A percentile compares a stretch with the other conserved stretches of the same genome.
These are phyloP conservation scores for Tolypocladium ovalisporum DNA, from an alignment of 2,329 filamentous ascomycete species.

Conservation along the genomic window DNA sequence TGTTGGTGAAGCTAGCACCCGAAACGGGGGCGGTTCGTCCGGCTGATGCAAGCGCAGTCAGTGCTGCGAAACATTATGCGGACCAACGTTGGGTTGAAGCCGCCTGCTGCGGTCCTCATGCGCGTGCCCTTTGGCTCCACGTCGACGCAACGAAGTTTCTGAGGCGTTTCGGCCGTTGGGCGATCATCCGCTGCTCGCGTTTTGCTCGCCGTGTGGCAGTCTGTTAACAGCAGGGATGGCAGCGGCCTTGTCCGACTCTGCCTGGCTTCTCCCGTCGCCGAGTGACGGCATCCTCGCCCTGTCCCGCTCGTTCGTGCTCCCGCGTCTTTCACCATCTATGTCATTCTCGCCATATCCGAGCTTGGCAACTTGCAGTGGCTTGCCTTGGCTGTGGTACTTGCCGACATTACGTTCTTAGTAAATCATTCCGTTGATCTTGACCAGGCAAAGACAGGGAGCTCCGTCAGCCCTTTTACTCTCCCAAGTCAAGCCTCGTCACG, in stretches of 20 bases:
- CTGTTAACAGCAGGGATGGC: neutral
- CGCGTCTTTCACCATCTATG: neutral
- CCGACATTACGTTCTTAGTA: neutral
- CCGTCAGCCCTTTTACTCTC: neutral
- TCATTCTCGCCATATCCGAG: neutral
- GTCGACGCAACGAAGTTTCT: neutral
- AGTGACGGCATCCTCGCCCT: neutral
- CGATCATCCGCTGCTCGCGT: neutral
- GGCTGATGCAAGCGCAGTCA: neutral
- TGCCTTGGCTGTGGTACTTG: neutral
- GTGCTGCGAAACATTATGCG: neutral
- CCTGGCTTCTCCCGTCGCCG: neutral
- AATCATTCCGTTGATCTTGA: neutral
- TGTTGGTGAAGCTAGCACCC: neutral
- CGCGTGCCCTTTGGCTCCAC: neutral
- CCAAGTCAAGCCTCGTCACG: neutral
- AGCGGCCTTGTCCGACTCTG: neutral
- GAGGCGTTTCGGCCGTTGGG: neutral
- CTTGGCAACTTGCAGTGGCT: neutral
- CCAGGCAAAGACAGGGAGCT: neutral
- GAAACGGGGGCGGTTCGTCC: slow-evolving; percentile 1
- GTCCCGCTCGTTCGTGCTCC: neutral
- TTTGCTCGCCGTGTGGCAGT: neutral
- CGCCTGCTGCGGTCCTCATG: neutral
- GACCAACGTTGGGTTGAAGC: neutral